Conservation (phyloP, 2,329 filamentous ascomycete species). For the Celoporthe dispersa region DNA sequence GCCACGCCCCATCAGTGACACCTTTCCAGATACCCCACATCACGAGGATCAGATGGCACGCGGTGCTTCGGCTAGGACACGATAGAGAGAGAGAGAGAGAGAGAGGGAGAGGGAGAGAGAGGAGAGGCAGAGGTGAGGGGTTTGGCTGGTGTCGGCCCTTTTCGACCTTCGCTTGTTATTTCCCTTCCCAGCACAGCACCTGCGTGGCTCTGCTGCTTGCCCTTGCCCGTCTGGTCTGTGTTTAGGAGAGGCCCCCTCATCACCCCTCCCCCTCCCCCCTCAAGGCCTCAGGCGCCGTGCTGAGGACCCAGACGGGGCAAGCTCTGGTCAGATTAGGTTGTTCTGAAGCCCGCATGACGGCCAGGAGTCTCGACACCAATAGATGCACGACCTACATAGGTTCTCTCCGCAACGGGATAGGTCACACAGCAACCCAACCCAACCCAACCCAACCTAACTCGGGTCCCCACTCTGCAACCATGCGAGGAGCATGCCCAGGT, state of each 20-base stretch:
- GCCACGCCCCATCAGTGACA: background rate
- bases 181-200: too few relatives aligned
- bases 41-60: background rate
- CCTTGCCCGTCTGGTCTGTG: too few relatives aligned
- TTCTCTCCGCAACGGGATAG: background rate
- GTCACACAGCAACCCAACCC: background rate
- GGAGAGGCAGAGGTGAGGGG: too few relatives aligned
- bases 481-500: constrained; percentile 3
- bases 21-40: background rate
- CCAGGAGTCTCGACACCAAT: background rate
- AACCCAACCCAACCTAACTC: background rate
- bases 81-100: too few relatives aligned
- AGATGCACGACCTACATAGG: background rate
- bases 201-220: too few relatives aligned
- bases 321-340: background rate
- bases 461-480: constrained; percentile 10
- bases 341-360: background rate
- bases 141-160: too few relatives aligned
- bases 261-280: too few relatives aligned
- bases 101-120: too few relatives aligned
- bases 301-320: too few relatives aligned
- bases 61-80: background rate
- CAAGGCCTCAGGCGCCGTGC: too few relatives aligned
- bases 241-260: too few relatives aligned
- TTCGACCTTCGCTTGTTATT: too few relatives aligned